These are phyloP conservation scores for Globisporangium orthogonon DNA, from an alignment of 352 stramenopile species.

Conservation along the genomic window DNA sequence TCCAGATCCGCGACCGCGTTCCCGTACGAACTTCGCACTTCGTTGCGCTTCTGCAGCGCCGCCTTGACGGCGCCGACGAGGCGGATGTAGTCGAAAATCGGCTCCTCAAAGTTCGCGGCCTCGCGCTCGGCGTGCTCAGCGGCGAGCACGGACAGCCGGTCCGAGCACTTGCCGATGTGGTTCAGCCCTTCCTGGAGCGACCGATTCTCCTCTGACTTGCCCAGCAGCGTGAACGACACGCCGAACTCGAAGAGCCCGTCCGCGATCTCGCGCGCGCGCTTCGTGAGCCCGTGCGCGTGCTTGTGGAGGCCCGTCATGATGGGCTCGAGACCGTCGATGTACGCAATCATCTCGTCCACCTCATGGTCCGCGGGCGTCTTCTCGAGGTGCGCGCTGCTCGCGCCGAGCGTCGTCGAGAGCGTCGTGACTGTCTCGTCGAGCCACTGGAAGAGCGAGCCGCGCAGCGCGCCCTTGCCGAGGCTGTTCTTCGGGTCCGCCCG, in stretches of 20 bases:
- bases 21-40: slow-evolving; percentile 88
- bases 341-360: slow-evolving; percentile 94
- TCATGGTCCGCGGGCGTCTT: slow-evolving; percentile 90
- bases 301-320: slow-evolving; percentile 95
- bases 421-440: slow-evolving; percentile 81
- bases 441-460: slow-evolving; percentile 80
- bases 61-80: slow-evolving; percentile 94
- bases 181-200: slow-evolving; percentile 89
- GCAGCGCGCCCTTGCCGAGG: slow-evolving; percentile 25
- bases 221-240: slow-evolving; percentile 93
- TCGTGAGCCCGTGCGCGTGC: slow-evolving; percentile 91
- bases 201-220: slow-evolving; percentile 90
- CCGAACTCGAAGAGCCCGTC: slow-evolving; percentile 97
- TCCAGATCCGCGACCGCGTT: slow-evolving; percentile 86
- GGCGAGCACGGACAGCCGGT: slow-evolving; percentile 88
- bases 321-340: slow-evolving; percentile 93
- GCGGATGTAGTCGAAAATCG: slow-evolving; percentile 95
- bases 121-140: slow-evolving; percentile 92
- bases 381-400: slow-evolving; percentile 42
- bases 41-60: slow-evolving; percentile 89
- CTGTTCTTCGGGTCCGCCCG: slow-evolving; percentile 60
- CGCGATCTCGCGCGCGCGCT: slow-evolving; percentile 92
- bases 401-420: slow-evolving; percentile 71
- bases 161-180: slow-evolving; percentile 90
- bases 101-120: slow-evolving; percentile 91